These are phyloP conservation scores for Leccinellum luteum DNA, from an alignment of 768 basidiomycete genomes.

Conservation along the genomic window DNA sequence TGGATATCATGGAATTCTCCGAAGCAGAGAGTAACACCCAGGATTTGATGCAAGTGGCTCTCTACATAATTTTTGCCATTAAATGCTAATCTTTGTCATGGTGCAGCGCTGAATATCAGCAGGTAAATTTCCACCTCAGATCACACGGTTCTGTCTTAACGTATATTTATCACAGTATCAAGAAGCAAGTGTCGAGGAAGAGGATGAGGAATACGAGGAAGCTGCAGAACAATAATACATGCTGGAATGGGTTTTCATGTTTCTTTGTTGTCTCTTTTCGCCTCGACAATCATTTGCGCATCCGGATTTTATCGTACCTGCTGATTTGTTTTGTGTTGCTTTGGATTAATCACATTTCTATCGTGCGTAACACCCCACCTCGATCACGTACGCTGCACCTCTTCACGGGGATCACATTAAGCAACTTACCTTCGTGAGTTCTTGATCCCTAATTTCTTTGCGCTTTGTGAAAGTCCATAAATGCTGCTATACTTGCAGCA, in stretches of 20 bases:
- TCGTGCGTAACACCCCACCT: not conserved
- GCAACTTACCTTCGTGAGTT: not conserved
- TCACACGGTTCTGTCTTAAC: not conserved
- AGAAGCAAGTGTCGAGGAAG: conserved; percentile 49
- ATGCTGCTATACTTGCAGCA: not conserved
- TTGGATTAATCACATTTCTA: conserved; percentile 8
- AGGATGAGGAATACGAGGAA: conserved; percentile 38
- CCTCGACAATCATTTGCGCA: not conserved
- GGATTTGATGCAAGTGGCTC: conserved; percentile 71
- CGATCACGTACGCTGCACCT: not conserved
- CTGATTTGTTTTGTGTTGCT: conserved; percentile 18
- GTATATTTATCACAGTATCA: conserved; percentile 45
- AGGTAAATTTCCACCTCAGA: conserved; percentile 39
- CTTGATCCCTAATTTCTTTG: not conserved
- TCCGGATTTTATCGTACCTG: conserved; percentile 15
- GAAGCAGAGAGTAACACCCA: conserved; percentile 83
- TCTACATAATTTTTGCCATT: conserved; percentile 1
- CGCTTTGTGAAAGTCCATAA: not conserved
- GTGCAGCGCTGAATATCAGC: conserved; percentile 85
- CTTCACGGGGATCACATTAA: not conserved
- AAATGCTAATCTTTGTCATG: conserved; percentile 2
- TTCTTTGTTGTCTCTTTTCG: not conserved
- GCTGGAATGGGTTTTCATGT: not conserved
- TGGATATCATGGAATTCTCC: conserved; percentile 81
- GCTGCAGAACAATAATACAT: conserved; percentile 31